phyloP scores from a whole-genome alignment of 441 rosid genomes.

The Pelargonium australe region DNA sequence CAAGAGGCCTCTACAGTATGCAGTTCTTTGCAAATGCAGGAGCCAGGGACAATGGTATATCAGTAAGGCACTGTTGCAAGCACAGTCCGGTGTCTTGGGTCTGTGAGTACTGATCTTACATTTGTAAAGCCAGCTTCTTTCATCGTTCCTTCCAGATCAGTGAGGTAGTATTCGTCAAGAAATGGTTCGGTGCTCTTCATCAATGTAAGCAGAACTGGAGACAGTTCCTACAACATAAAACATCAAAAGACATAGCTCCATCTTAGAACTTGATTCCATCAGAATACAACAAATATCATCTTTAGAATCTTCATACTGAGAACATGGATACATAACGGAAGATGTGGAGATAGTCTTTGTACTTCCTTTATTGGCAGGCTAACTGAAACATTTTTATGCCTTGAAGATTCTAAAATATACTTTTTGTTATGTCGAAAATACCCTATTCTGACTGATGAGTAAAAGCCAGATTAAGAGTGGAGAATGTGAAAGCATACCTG shows the following conservation, averaged over 20 bases:
- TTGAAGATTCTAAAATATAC: not conserved
- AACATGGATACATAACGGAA: too few species aligned
- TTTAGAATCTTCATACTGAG: too few species aligned
- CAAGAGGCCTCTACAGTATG: too few species aligned
- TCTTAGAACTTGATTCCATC: too few species aligned
- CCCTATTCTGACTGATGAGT: not conserved
- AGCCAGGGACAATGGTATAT: too few species aligned
- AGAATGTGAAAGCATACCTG: conserved; percentile 34
- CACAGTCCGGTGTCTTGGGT: conserved; percentile 45
- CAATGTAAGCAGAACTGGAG: conserved; percentile 50
- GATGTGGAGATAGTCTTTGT: too few species aligned
- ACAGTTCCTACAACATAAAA: conserved; percentile 31
- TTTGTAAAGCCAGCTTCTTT: conserved; percentile 41
- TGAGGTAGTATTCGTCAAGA: conserved; percentile 44
- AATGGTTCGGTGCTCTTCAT: conserved; percentile 59
- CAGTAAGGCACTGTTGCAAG: conserved; percentile 39
- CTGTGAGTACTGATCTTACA: conserved; percentile 35
- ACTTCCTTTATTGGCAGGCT: too few species aligned
- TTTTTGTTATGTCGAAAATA: not conserved
- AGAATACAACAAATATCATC: too few species aligned
- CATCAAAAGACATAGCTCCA: not conserved
- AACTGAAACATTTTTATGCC: too few species aligned
- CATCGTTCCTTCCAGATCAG: conserved; percentile 44
- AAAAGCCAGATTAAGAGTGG: not conserved
- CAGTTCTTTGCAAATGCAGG: too few species aligned